phyloP scores from a whole-genome alignment of 2,329 filamentous ascomycete species.

The Fusarium irregulare region DNA sequence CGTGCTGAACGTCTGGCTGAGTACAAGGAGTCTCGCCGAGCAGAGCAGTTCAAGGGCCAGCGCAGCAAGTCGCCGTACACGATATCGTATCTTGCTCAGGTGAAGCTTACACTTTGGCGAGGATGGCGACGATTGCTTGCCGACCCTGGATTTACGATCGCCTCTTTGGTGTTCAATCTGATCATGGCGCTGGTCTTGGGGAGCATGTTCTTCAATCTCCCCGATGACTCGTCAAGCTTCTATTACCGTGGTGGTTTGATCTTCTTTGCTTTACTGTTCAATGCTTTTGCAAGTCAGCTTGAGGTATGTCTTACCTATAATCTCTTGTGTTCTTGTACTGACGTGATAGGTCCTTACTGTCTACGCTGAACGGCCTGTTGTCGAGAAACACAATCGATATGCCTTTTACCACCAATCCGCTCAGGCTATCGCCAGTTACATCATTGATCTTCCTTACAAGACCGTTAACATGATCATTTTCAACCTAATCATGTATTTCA shows the following conservation, averaged over 20 bases:
- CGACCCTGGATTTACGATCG: conserved; percentile 55
- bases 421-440: conserved; percentile 45
- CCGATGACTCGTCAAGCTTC: conserved; percentile 58
- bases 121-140: conserved; percentile 54
- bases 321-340: not conserved
- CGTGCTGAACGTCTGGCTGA: conserved; percentile 25
- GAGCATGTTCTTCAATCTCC: conserved; percentile 62
- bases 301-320: conserved; percentile 40
- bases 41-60: conserved; percentile 49
- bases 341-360: conserved; percentile 41
- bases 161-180: conserved; percentile 57
- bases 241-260: conserved; percentile 60
- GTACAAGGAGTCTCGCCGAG: conserved; percentile 38
- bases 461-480: conserved; percentile 45
- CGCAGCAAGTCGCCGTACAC: conserved; percentile 60
- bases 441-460: conserved; percentile 44
- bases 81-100: conserved; percentile 59
- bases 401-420: conserved; percentile 51
- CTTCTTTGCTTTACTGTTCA: conserved; percentile 65
- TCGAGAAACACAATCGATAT: conserved; percentile 53
- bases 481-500: conserved; percentile 67
- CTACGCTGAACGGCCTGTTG: conserved; percentile 48
- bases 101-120: conserved; percentile 56
- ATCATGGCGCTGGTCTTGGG: conserved; percentile 64
- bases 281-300: conserved; percentile 56